Evolutionary conservation across 2,329 filamentous ascomycete genomes (phyloP), one percentile per base, ranked within the genome.

Genomic region (Epichloe hybrida): DNA sequence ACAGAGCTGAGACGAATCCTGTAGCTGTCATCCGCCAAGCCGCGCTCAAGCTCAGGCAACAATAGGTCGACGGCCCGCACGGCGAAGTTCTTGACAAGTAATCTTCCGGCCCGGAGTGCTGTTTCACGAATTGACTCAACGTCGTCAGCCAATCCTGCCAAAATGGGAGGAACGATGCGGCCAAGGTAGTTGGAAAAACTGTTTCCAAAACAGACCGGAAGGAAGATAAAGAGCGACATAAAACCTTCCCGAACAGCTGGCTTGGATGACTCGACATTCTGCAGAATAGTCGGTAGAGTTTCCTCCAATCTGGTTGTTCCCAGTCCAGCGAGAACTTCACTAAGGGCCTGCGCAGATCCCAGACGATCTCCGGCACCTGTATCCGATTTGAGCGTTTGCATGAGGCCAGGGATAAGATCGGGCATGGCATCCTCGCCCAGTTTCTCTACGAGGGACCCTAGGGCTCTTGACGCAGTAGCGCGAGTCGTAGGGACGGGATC

Each of bases 191-290:
- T 89, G 59, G 93, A 86, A 63, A 98, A 98, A 67, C 90, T 95
- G 76, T 98, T 98, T 62, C 93, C 93, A 61, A 98, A 98, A 71
- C 93, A 98, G 49, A 95, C 93, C 12, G 93, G 93, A 71, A 98
- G 81, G 78, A 96, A 98, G 58, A 98, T 97, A 70, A 98, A 98
- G 40, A 98, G 78, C 7, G 93, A 96, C 93, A 98, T 98, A 73
- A 98, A 98, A 44, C 93, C 93, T 74, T 98, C 93, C 60, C 93
- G 83, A 56, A 98, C 88, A 50, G 89, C 82, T 17, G 93, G 66
- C 69, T 95, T 96, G 58, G 84, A 81, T 61, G 91, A 97, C 58
- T 88, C 83, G 57, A 95, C 91, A 62, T 98, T 98, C 62, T 97
- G 91, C 40, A 98, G 71, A 59, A 98, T 95, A 12, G 91, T 96